Evolutionary conservation across 306 rosid species (phyloP), one percentile per base, ranked within the genome.

Genomic region (Trichosanthes cucumerina): DNA sequence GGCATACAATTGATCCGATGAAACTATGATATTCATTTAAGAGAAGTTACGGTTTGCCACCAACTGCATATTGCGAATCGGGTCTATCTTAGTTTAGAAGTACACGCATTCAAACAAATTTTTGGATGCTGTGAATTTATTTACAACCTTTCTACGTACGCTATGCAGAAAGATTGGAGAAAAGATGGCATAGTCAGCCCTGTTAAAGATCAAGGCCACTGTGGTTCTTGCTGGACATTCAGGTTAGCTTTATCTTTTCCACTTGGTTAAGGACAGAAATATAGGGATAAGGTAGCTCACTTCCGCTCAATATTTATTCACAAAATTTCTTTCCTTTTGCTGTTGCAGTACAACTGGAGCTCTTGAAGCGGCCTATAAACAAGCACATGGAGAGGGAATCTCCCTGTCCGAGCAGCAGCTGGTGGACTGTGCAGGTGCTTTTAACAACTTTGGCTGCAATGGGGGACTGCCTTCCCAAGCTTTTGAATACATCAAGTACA

Each of bases 391-490:
- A 56, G 86, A 86, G 78, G 87, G 78, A 41, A 81, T 95, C 86
- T 86, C 92, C 84, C 92, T 95, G 63, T 95, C 99, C 34, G 99
- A 95, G 87, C 99, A 95, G 79, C 99, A 95, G 90, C 87, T 95
- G 36, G 97, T 95, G 81, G 99, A 95, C 36, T 95, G 99, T 46
- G 99, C 97, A 6, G 84, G 97, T 78, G 81, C 89, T 86, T 95
- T 92, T 87, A 96, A 92, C 79, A 96, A 96, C 90, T 87, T 83
- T 46, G 99, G 99, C 77, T 96, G 97, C 83, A 0, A 50, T 6
- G 99, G 99, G 31, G 99, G 99, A 26, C 86, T 96, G 81, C 99
- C 99, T 10, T 96, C 99, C 66, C 99, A 96, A 78, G 99, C 99
- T 79, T 96, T 91, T 82, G 99, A 96, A 78, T 95, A 92, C 85